Evolutionary conservation across 78 protist genomes (phyloP), one percentile per base, ranked within the genome.

Genomic region (Monosiga brevicollis): DNA sequence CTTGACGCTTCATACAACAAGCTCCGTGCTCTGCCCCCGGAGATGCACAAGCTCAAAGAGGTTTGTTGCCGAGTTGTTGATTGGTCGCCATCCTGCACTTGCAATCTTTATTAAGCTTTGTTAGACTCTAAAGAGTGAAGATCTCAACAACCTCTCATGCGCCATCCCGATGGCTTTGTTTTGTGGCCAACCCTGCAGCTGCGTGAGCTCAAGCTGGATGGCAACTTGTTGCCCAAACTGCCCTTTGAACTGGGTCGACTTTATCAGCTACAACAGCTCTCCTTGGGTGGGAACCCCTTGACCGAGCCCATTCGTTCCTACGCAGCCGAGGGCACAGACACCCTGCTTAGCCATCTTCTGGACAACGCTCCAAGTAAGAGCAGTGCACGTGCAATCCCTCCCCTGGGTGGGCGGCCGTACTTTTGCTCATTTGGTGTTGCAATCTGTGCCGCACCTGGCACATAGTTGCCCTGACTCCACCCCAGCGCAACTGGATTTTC

Each of bases 211-310:
- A 1, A 73, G 36, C 40, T 73, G 42, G n/a, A 3, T 49, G 9
- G 38, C 79, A 82, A 82, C 72, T 71, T 10, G 42, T 1, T 82
- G 11, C 1, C 54, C 36, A 35, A 29, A 3, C 72, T 82, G 2
- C 85, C 85, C 42, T 49, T 10, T 23, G 71, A 54, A 26, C 9
- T 82, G 26, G 77, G 85, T 26, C 23, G 15, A 20, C 49, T 82
- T 23, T 72, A 55, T 26, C 62, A 37, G 77, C 29, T 82, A 2
- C 25, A 73, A 0, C 9, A 11, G 26, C 77, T 82, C 36, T 70
- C 34, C 32, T 34, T 73, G 54, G 77, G 2, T 34, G 79, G 49
- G 2, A 73, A 73, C 32, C 85, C 85, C 35, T 11, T 72, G 80
- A 23, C 1, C 2, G 85, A 38, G 25, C 79, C 79, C 41, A 2